Percentiles rank a stretch among this genome's conserved stretches.
These are phyloP conservation scores for Nyssa sinensis DNA, from an alignment of 148 eudicot genomes.

Conservation along the genomic window DNA sequence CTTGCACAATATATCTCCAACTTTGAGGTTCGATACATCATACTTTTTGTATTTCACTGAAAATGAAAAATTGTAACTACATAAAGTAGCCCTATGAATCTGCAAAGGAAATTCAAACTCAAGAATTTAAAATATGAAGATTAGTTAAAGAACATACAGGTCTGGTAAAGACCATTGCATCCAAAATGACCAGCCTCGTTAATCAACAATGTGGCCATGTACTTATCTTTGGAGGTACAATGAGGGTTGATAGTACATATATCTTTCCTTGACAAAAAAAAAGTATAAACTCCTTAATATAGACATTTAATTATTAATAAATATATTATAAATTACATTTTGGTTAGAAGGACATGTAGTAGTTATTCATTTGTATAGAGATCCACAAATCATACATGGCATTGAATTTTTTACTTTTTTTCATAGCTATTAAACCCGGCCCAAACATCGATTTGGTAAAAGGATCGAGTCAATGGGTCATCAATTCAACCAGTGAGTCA, in stretches of 20 bases:
- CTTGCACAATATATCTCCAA: conserved; percentile 40
- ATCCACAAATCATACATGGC: too few relatives aligned
- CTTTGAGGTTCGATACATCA: conserved; percentile 30
- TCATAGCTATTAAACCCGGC: too few relatives aligned
- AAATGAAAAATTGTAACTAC: neutral
- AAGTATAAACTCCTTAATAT: too few relatives aligned
- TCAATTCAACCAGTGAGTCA: too few relatives aligned
- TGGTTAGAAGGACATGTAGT: too few relatives aligned
- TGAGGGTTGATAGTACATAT: conserved; percentile 30
- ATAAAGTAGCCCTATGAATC: neutral
- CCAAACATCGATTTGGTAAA: too few relatives aligned
- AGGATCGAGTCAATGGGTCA: too few relatives aligned
- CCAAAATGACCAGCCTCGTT: conserved; percentile 59
- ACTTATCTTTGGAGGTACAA: conserved; percentile 39
- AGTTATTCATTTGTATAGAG: too few relatives aligned
- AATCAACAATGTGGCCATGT: conserved; percentile 45
- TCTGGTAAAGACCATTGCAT: conserved; percentile 48
- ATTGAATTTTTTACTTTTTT: too few relatives aligned
- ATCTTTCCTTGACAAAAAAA: too few relatives aligned
- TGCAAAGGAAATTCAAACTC: neutral
- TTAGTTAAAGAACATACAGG: conserved; percentile 26
- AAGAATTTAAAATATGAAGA: neutral
- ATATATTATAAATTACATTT: too few relatives aligned
- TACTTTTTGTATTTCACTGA: conserved; percentile 43
- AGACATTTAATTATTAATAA: too few relatives aligned